phyloP scores from a whole-genome alignment of 2,329 filamentous ascomycete species.

The Hirsutella thompsonii region DNA sequence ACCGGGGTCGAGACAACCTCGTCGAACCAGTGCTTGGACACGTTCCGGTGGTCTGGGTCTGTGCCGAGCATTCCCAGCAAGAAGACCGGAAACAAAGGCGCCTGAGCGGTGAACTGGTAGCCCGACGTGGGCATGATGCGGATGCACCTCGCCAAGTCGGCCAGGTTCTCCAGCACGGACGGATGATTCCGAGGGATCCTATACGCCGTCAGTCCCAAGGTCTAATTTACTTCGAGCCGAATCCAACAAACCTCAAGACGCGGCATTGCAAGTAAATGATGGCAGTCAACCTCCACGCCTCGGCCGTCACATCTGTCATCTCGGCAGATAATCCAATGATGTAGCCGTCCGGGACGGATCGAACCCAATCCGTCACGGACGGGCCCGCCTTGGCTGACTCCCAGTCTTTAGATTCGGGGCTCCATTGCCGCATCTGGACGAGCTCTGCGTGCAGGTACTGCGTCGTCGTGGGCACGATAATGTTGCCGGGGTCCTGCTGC shows the following conservation, averaged over 20 bases:
- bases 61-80: slow-evolving; percentile 24
- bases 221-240: not conserved
- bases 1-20: slow-evolving; percentile 22
- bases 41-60: slow-evolving; percentile 11
- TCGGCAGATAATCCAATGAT: slow-evolving; percentile 13
- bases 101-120: slow-evolving; percentile 25
- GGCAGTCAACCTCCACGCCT: slow-evolving; percentile 26
- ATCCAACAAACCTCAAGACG: slow-evolving; percentile 20
- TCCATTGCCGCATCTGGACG: slow-evolving; percentile 21
- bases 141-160: slow-evolving; percentile 22
- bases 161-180: slow-evolving; percentile 17
- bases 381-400: slow-evolving; percentile 6
- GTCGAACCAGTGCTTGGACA: slow-evolving; percentile 22
- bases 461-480: slow-evolving; percentile 18
- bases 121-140: slow-evolving; percentile 27
- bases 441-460: slow-evolving; percentile 15
- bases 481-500: slow-evolving; percentile 18
- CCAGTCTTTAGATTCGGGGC: slow-evolving; percentile 14
- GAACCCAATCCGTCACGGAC: slow-evolving; percentile 17
- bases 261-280: slow-evolving; percentile 26
- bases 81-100: slow-evolving; percentile 27
- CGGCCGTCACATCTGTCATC: slow-evolving; percentile 27
- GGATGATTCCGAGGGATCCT: slow-evolving; percentile 25
- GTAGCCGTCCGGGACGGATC: slow-evolving; percentile 9
- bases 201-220: not conserved